Percentiles rank a stretch among this genome's conserved stretches.
Conservation (phyloP, 805 yeast genomes). For the Spathaspora hagerdaliae region DNA sequence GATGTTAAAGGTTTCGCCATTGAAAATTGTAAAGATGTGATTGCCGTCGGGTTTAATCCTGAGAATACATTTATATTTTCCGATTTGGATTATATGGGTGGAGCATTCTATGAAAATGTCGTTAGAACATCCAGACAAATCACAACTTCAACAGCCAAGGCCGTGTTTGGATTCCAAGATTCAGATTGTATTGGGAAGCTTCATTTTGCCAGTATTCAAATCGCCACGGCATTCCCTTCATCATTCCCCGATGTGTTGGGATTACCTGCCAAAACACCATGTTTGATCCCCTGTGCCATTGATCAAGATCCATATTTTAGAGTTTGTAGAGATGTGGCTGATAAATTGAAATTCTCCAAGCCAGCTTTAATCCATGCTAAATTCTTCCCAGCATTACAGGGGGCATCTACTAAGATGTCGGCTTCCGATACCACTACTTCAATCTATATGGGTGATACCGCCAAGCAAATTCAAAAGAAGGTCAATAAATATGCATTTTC, state of each 20-base stretch:
- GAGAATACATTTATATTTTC: constrained; percentile 94
- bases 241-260: constrained; percentile 94
- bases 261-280: constrained; percentile 83
- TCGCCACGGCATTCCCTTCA: constrained; percentile 92
- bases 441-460: constrained; percentile 91
- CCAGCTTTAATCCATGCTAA: constrained; percentile 91
- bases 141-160: constrained; percentile 94
- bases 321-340: constrained; percentile 96
- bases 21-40: constrained; percentile 88
- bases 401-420: constrained; percentile 94
- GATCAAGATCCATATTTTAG: constrained; percentile 99
- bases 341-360: constrained; percentile 82
- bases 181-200: constrained; percentile 91
- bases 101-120: constrained; percentile 90
- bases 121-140: constrained; percentile 90
- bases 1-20: constrained; percentile 78
- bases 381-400: constrained; percentile 98
- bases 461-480: constrained; percentile 88
- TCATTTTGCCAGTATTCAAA: constrained; percentile 95
- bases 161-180: constrained; percentile 95
- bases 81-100: constrained; percentile 89
- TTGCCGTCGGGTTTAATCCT: constrained; percentile 91
- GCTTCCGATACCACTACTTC: constrained; percentile 90
- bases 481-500: constrained; percentile 95
- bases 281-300: constrained; percentile 97